Evolutionary conservation across 441 rosid species (phyloP), one percentile per base, ranked within the genome.

Genomic region (Adansonia rubrostipa): DNA sequence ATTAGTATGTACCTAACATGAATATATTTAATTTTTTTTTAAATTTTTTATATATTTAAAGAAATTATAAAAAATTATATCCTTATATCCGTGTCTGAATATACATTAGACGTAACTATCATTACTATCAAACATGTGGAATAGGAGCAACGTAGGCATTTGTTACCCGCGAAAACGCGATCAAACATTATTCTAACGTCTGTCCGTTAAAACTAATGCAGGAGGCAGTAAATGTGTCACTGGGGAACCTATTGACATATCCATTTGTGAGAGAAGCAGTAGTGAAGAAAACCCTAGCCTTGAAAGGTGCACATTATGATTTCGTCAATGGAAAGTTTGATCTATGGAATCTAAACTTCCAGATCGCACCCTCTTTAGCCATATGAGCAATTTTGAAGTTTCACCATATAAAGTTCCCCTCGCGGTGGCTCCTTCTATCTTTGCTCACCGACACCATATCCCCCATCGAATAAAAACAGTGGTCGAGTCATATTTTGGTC

Each of bases 201-300:
- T 28, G 9, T 17, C 17, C 40, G 0, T 15, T 51, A 22, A 60
- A 58, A 24, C 4, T 28, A 24, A 51, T 90, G 88, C 87, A 95
- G 98, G 99, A 96, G 81, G 92, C 97, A 73, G 98, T 96, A 85
- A 96, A 96, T 81, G 96, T 94, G 13, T 96, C 99, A 0, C 86
- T 96, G 19, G 96, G 93, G 28, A 94, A 96, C 87, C 86, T 96
- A 5, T 74, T 96, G 88, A 94, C 99, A 1, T 96, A 94, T 75
- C 98, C 99, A 44, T 96, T 88, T 42, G 99, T 96, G 83, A 87
- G 90, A 73, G 94, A 95, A 28, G 89, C 83, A 0, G 90, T 87
- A 5, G 83, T 86, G 84, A 92, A 87, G 76, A 87, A 89, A 24
- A 80, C 78, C 5, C 60, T 96, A 20, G 78, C 82, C 1, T 53